Conservation (phyloP, 208 protist species). For the Naegleria gruberi region DNA sequence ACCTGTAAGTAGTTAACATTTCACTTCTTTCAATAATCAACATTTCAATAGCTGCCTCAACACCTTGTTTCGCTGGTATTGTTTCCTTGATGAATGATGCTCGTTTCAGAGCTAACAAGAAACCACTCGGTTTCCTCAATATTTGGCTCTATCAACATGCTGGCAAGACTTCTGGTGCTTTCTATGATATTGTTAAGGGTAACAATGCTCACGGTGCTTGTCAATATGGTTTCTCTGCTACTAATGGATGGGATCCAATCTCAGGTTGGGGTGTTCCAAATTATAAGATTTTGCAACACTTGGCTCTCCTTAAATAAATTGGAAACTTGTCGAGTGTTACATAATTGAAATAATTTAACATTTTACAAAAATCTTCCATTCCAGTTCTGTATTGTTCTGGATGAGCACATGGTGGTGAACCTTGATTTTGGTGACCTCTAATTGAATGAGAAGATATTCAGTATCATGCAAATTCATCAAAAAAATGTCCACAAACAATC, state of each 20-base stretch:
- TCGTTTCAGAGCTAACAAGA: constrained; percentile 34
- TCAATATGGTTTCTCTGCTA: constrained; percentile 30
- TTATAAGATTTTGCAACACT: neutral
- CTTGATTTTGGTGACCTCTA: no score
- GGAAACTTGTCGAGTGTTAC: no score
- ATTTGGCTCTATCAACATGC: constrained; percentile 43
- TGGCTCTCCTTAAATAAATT: neutral
- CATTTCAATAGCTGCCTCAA: constrained; percentile 26
- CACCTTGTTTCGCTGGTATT: constrained; percentile 41
- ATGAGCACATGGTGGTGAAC: no score
- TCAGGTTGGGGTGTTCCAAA: constrained; percentile 48
- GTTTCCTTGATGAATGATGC: constrained; percentile 45
- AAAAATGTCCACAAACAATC: no score
- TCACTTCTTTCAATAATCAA: no score
- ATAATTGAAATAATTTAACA: no score
- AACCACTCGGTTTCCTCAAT: constrained; percentile 52
- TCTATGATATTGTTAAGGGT: constrained; percentile 45
- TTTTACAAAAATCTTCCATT: no score
- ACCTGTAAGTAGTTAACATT: no score
- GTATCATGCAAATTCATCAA: no score
- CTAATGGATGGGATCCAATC: constrained; percentile 41
- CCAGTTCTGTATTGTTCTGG: no score
- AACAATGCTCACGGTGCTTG: constrained; percentile 34
- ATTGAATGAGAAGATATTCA: no score
- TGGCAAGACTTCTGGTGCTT: constrained; percentile 11